A percentile compares a stretch with the other conserved stretches of the same genome.
These are phyloP conservation scores for Micromonas pusilla DNA, from an alignment of 139 green algal genomes.

Conservation along the genomic window DNA sequence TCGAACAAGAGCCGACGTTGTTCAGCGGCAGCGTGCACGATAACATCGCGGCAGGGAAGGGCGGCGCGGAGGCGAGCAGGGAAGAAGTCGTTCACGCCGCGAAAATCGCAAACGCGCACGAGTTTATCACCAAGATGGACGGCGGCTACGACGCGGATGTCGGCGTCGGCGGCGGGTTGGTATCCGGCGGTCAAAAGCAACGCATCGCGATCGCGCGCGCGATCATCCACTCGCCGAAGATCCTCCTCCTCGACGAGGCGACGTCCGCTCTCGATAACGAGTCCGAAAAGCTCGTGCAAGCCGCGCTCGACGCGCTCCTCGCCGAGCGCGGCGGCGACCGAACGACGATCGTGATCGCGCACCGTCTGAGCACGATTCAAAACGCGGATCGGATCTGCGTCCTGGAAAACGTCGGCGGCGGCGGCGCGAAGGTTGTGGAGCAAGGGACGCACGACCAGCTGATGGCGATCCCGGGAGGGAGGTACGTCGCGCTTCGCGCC, in stretches of 20 bases:
- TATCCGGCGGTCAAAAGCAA: conserved; percentile 80
- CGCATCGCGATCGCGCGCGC: conserved; percentile 78
- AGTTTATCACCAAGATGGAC: conserved; percentile 55
- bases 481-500: neutral
- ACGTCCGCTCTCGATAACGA: conserved; percentile 79
- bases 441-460: conserved; percentile 57
- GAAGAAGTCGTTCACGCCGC: conserved; percentile 62
- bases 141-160: conserved; percentile 76
- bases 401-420: neutral
- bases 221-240: conserved; percentile 60
- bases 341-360: conserved; percentile 82
- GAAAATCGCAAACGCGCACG: conserved; percentile 63
- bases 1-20: conserved; percentile 86
- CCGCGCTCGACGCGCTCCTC: conserved; percentile 53
- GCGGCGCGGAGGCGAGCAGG: conserved; percentile 12
- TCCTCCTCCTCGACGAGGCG: conserved; percentile 80
- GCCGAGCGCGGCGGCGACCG: conserved; percentile 28
- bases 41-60: conserved; percentile 43
- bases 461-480: conserved; percentile 37
- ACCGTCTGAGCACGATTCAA: conserved; percentile 81
- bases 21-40: conserved; percentile 41
- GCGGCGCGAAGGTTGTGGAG: conserved; percentile 49
- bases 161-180: conserved; percentile 67
- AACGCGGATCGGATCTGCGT: conserved; percentile 64
- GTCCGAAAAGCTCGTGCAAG: conserved; percentile 49